phyloP scores from a whole-genome alignment of 352 stramenopile genomes.

The Pilasporangium apinafurcum region DNA sequence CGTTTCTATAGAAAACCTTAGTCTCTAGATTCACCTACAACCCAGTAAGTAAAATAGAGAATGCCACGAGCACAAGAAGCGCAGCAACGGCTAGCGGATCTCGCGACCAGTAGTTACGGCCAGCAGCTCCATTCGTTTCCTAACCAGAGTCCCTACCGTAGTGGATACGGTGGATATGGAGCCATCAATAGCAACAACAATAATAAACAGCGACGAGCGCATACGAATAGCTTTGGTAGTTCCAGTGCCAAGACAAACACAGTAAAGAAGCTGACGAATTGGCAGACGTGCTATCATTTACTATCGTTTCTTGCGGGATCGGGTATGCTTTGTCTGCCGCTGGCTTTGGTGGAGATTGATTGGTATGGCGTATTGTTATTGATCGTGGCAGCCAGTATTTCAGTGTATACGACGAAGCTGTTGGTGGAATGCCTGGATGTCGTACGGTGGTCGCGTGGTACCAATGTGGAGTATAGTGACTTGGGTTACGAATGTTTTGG shows the following conservation, averaged over 20 bases:
- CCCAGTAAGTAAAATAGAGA: too few relatives aligned
- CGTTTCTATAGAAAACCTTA: too few relatives aligned
- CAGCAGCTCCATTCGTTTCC: too few relatives aligned
- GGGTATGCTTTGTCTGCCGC: constrained; percentile 61
- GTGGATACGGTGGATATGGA: not conserved
- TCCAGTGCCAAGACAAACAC: constrained; percentile 11
- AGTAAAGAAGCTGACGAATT: constrained; percentile 30
- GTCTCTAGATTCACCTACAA: too few relatives aligned
- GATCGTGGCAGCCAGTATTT: constrained; percentile 34
- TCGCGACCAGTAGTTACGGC: too few relatives aligned
- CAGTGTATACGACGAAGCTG: constrained; percentile 58
- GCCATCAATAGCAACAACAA: too few relatives aligned
- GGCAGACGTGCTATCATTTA: constrained; percentile 64
- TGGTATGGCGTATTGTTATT: constrained; percentile 71
- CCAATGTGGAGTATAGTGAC: constrained; percentile 60
- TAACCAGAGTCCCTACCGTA: too few relatives aligned
- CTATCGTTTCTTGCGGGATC: constrained; percentile 74
- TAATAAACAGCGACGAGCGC: constrained; percentile 8
- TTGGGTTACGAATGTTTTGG: constrained; percentile 67
- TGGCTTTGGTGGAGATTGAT: constrained; percentile 73
- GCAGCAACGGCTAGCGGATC: too few relatives aligned
- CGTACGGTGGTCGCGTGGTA: constrained; percentile 57
- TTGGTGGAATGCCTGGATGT: constrained; percentile 65
- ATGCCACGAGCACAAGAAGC: too few relatives aligned
- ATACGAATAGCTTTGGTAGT: constrained; percentile 16